phyloP scores from a whole-genome alignment of 345 rosid species.

The Iberis pinnata region DNA sequence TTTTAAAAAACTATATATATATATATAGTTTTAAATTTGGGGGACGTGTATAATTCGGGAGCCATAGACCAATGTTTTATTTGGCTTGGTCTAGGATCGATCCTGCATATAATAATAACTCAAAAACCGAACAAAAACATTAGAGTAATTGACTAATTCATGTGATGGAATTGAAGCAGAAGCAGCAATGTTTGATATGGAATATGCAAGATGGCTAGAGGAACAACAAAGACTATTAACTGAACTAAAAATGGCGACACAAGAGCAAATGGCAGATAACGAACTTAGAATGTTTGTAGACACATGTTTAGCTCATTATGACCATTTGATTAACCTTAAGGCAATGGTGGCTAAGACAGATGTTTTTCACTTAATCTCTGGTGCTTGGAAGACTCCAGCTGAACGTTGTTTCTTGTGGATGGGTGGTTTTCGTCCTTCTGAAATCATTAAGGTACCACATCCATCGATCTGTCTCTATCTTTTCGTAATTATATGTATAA shows the following conservation, averaged over 20 bases:
- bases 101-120: no score
- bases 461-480: neutral
- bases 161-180: conserved; percentile 34
- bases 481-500: neutral
- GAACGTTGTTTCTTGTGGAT: conserved; percentile 99
- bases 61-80: no score
- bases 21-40: no score
- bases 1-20: no score
- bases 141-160: conserved; percentile 2
- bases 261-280: conserved; percentile 76
- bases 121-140: no score
- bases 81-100: no score
- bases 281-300: conserved; percentile 83
- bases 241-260: conserved; percentile 88
- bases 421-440: conserved; percentile 96
- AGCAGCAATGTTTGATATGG: conserved; percentile 79
- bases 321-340: conserved; percentile 71
- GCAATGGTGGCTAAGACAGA: conserved; percentile 72
- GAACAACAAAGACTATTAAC: conserved; percentile 73
- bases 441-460: conserved; percentile 77
- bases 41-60: no score
- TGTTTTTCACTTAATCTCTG: conserved; percentile 88
- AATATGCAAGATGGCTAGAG: conserved; percentile 83
- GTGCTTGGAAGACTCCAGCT: conserved; percentile 95
- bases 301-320: conserved; percentile 68